A percentile compares a stretch with the other conserved stretches of the same genome.
phyloP scores from a whole-genome alignment of 179 eudicot species.

The Beta macrorhiza region DNA sequence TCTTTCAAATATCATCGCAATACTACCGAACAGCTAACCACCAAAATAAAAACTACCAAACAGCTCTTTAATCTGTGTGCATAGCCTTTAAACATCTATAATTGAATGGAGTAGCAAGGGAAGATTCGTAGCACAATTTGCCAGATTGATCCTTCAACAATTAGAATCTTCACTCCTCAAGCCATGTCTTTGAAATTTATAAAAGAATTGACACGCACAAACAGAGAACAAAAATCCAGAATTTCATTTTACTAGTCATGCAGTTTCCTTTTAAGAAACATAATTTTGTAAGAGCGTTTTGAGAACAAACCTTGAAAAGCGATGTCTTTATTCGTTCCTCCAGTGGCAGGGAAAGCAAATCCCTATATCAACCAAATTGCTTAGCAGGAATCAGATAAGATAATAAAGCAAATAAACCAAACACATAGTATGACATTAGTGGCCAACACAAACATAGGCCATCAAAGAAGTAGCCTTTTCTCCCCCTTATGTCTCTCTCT shows the following conservation, averaged over 20 bases:
- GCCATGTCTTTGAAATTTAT: no score
- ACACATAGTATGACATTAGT: background rate
- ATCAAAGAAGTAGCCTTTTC: background rate
- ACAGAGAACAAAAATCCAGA: slow-evolving; percentile 2
- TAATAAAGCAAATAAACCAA: background rate
- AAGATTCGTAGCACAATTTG: background rate
- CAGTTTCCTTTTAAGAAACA: background rate
- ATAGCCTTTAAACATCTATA: background rate
- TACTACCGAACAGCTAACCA: background rate
- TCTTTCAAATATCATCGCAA: background rate
- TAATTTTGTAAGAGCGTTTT: background rate
- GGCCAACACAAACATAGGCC: background rate
- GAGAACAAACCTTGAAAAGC: slow-evolving; percentile 65
- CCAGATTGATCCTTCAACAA: background rate
- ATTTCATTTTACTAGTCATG: background rate
- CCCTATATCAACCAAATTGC: slow-evolving; percentile 40
- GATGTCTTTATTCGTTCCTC: slow-evolving; percentile 59
- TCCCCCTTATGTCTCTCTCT: no score
- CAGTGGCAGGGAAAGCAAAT: slow-evolving; percentile 58
- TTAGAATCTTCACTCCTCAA: background rate
- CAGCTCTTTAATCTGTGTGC: background rate
- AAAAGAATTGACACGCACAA: background rate
- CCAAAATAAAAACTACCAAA: no score
- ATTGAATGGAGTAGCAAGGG: background rate
- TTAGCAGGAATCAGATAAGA: background rate